Evolutionary conservation across 805 yeast genomes (phyloP).

Genomic region (Nakazawaea molendinolei): DNA sequence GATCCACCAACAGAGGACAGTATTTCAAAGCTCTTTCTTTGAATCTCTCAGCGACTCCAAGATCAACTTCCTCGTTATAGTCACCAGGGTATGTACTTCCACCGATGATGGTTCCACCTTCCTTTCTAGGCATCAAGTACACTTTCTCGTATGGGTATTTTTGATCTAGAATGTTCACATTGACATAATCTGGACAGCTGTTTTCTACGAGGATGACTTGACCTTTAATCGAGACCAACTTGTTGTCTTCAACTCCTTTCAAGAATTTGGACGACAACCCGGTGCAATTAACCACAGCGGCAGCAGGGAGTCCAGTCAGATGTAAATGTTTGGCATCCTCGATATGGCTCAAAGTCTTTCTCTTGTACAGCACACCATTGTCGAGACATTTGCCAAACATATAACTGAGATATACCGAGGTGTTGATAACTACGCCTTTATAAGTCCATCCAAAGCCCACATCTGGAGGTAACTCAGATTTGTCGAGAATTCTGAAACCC

Average conservation of each 20-base stretch:
- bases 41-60: constrained; percentile 40
- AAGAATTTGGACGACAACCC: constrained; percentile 44
- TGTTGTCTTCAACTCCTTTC: constrained; percentile 38
- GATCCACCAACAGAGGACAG: constrained; percentile 31
- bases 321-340: constrained; percentile 43
- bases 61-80: constrained; percentile 26
- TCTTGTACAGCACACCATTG: constrained; percentile 40
- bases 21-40: constrained; percentile 35
- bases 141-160: constrained; percentile 38
- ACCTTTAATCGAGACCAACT: constrained; percentile 50
- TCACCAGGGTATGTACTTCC: constrained; percentile 31
- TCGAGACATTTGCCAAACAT: constrained; percentile 37
- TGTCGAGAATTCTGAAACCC: constrained; percentile 28
- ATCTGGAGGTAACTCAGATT: constrained; percentile 29
- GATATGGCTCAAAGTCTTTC: constrained; percentile 35
- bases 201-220: constrained; percentile 50
- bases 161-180: constrained; percentile 20
- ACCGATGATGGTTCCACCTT: constrained; percentile 67
- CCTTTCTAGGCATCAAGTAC: constrained; percentile 64
- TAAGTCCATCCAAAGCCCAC: constrained; percentile 37
- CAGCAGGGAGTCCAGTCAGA: constrained; percentile 32
- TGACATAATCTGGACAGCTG: constrained; percentile 29
- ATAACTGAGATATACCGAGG: constrained; percentile 49
- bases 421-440: constrained; percentile 53
- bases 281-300: constrained; percentile 49